These are phyloP conservation scores for Pestalotiopsis sp. DNA, from an alignment of 2,329 filamentous ascomycete species.

Conservation along the genomic window DNA sequence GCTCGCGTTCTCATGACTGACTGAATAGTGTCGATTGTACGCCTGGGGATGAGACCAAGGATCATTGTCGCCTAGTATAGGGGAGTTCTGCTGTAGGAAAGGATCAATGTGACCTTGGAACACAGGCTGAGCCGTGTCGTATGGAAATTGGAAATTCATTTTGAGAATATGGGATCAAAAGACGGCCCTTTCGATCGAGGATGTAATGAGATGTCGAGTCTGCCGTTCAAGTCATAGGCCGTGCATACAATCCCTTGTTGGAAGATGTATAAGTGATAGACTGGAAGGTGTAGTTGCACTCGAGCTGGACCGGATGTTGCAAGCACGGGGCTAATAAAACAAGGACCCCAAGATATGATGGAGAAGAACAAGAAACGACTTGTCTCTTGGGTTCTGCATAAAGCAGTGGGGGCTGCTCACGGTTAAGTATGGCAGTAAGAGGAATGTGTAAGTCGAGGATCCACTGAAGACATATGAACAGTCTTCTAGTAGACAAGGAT, in stretches of 20 bases:
- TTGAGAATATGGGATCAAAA: not conserved
- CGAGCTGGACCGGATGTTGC: not conserved
- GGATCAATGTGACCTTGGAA: not conserved
- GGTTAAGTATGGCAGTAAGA: slow-evolving; percentile 4
- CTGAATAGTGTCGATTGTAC: not conserved
- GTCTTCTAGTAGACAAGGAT: not conserved
- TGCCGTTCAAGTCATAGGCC: not conserved
- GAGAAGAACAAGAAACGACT: not conserved
- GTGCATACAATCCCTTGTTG: not conserved
- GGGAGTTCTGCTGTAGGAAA: not conserved
- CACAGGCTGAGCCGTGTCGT: not conserved
- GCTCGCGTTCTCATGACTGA: too few species aligned
- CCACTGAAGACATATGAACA: not conserved
- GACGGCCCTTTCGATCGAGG: too few species aligned
- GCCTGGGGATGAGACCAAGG: slow-evolving; percentile 3
- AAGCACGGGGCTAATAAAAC: not conserved
- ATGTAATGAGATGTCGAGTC: not conserved
- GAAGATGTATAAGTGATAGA: not conserved
- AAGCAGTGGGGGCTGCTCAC: not conserved
- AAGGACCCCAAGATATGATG: not conserved
- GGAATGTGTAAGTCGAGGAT: not conserved
- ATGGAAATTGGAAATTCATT: not conserved
- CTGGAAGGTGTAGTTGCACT: not conserved
- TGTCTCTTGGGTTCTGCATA: slow-evolving; percentile 3
- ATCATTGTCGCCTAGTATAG: not conserved